These are phyloP conservation scores for Rosellinia necatrix DNA, from an alignment of 2,329 filamentous ascomycete genomes.

Conservation along the genomic window DNA sequence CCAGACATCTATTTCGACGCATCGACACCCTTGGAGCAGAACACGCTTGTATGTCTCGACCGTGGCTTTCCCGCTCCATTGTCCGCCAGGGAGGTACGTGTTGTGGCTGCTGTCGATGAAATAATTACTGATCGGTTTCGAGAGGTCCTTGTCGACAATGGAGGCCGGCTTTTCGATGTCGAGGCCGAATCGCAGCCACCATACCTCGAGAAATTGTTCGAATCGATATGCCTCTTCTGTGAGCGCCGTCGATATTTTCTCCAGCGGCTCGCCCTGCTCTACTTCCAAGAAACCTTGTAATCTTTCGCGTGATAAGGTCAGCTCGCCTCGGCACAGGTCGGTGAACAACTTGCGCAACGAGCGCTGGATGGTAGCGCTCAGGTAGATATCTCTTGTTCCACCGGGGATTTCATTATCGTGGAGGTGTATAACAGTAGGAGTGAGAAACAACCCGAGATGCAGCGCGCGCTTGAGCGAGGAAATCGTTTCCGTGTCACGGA, in stretches of 20 bases:
- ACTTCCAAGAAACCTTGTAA: conserved; percentile 56
- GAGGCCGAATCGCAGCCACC: conserved; percentile 50
- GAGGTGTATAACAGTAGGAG: conserved; percentile 39
- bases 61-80: conserved; percentile 77
- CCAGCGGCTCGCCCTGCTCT: conserved; percentile 51
- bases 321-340: conserved; percentile 45
- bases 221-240: conserved; percentile 50
- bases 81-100: conserved; percentile 87
- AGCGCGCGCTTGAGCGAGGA: conserved; percentile 40
- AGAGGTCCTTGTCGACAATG: conserved; percentile 58
- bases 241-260: conserved; percentile 35
- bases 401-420: conserved; percentile 27
- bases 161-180: conserved; percentile 51
- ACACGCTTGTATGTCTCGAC: conserved; percentile 75
- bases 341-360: conserved; percentile 55
- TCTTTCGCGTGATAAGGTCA: conserved; percentile 43
- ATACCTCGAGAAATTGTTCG: conserved; percentile 56
- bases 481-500: conserved; percentile 38
- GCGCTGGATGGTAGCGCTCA: conserved; percentile 55
- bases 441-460: conserved; percentile 38
- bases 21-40: conserved; percentile 78
- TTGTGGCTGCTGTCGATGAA: conserved; percentile 96
- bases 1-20: conserved; percentile 95
- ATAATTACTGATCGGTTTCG: conserved; percentile 80
- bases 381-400: conserved; percentile 43